These are phyloP conservation scores for Pulveroboletus frians DNA, from an alignment of 768 basidiomycete genomes.

Conservation along the genomic window DNA sequence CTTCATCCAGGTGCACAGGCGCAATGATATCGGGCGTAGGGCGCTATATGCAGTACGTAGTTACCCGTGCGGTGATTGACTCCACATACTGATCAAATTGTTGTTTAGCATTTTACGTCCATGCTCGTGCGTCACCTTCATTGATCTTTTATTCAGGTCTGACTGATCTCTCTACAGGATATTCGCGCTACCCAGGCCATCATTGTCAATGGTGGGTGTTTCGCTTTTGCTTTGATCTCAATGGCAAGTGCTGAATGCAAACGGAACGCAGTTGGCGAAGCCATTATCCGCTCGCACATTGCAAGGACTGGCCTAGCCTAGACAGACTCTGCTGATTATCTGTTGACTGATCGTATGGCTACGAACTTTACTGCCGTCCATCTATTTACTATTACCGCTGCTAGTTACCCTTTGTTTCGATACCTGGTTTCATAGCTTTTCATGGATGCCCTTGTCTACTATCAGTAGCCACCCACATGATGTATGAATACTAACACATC, in stretches of 20 bases:
- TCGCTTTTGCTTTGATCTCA: background rate
- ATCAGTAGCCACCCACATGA: conserved; percentile 17
- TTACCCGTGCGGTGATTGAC: background rate
- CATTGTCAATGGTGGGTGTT: conserved; percentile 51
- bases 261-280: conserved; percentile 50
- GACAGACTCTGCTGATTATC: conserved; percentile 1
- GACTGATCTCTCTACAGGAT: conserved; percentile 38
- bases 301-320: conserved; percentile 44
- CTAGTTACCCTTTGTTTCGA: conserved; percentile 26
- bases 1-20: conserved; percentile 69
- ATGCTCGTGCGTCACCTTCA: conserved; percentile 48
- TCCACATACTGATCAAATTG: conserved; percentile 7
- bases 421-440: conserved; percentile 16
- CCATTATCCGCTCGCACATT: conserved; percentile 62
- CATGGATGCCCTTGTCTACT: conserved; percentile 22
- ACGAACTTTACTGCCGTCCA: conserved; percentile 11
- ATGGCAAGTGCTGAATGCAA: background rate
- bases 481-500: conserved; percentile 20
- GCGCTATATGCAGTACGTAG: conserved; percentile 59
- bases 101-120: conserved; percentile 57
- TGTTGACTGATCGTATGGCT: conserved; percentile 11
- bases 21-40: conserved; percentile 55
- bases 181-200: conserved; percentile 62
- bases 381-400: conserved; percentile 18
- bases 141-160: background rate